Base-by-base conservation (phyloP, 1,284 basidiomycete species). In the Leccinum fallax region DNA sequence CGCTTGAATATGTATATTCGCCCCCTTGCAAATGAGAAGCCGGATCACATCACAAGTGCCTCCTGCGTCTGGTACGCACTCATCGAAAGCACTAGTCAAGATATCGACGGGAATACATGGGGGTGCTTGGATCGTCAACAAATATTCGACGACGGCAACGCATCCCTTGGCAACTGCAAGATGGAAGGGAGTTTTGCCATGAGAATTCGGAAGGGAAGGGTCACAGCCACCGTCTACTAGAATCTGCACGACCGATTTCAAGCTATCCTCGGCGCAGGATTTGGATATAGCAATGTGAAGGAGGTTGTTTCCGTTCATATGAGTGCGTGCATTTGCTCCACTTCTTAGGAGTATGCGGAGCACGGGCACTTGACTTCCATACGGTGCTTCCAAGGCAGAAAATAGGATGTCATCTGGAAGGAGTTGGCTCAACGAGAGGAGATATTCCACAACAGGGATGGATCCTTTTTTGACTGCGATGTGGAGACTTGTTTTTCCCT, bases 391-490 rank as follows among this genome's bases (percentile, higher is more conserved):
- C 53, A 65, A 1, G 10, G 30, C 48, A 3, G 6, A 58, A 24
- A 32, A 40, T 16, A 65, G 32, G 13, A 65, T 65, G 19, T 63
- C 53, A 2, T 58, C 26, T n/a, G 26, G 62, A n/a, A 55, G 40
- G 16, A 30, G 1, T 26, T 21, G 63, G 26, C 56, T 19, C 30
- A 62, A 19, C 9, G 63, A 55, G 3, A 57, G 38, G 13, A 57
- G 28, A 10, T 57, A 65, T 4, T 26, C 8, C 32, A 48, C 3
- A 2, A 62, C 5, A 9, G 19, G 4, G 15, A 19, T 9, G 32
- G 0, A 40, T 34, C 34, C 43, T 9, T 5, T 13, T 16, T 49
- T 9, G 11, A 15, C 51, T 7, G 51, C 63, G 10, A 62, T 48
- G 21, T 61, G 40, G 34, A 65, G 40, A n/a, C 21, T 34, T n/a